Base-by-base conservation (phyloP, 2,329 filamentous ascomycete species). In the Epichloe scottii region DNA sequence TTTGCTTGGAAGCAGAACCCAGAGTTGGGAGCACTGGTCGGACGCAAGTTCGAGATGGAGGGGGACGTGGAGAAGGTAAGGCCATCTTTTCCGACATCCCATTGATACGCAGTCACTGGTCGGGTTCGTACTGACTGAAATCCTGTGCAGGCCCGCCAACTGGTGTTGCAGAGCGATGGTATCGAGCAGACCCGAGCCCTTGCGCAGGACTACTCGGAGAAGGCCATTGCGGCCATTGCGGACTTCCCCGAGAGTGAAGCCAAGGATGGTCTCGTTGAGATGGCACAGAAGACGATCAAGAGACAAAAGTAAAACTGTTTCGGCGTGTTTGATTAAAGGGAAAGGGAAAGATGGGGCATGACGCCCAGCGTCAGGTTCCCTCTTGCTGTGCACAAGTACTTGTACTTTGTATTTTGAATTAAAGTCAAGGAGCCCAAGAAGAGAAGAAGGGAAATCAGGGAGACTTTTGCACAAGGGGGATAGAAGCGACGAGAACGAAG, bases 1-100 rank as follows among this genome's bases (percentile, higher is more conserved):
- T 98, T 97, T 71, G 93, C 93, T 0, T 98, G 93, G 93, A 90
- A 90, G 71, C 79, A 85, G 57, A 87, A 87, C 61, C 80, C 83
- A 23, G 89, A 93, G 68, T 72, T 98, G 30, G 93, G 93, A 4
- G 80, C 81, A 49, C 72, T 98, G 57, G 93, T 98, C 15, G 93
- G 93, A 44, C 82, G 93, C 68, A 95, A 95, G 69, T 98, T 98
- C 66, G 75, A 77, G 44, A 70, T 78, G 60, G 79, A 89, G 58
- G 93, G 93, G 5, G 93, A 98, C 71, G 87, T 95, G 46, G 73
- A 83, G 59, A 83, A 74, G 75, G 91, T 96, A 68, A 73, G 84
- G 72, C 49, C 42, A 46, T 49, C 7, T 48, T 30, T 45, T 35
- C n/a, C 15, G 30, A 30, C 10, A 30, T 30, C 11, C 30, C 30